phyloP scores from a whole-genome alignment of 2,329 filamentous ascomycete species.

The Onygenales sp. region DNA sequence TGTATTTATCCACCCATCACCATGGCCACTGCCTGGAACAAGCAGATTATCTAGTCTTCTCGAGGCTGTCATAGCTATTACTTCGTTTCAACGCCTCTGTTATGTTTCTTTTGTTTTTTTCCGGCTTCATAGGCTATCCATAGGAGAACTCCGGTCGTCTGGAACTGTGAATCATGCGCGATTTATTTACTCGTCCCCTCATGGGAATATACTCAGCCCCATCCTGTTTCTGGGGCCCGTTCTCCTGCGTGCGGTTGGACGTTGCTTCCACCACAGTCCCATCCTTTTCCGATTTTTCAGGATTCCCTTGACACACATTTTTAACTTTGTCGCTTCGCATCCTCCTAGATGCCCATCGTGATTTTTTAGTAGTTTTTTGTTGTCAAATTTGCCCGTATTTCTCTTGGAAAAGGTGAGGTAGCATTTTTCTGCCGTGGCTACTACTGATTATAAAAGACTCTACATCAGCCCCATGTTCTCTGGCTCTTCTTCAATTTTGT shows the following conservation, averaged over 20 bases:
- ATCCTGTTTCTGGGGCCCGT: background rate
- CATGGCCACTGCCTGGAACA: background rate
- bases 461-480: background rate
- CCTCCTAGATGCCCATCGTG: background rate
- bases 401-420: background rate
- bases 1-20: background rate
- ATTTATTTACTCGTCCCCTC: background rate
- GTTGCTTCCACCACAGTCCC: background rate
- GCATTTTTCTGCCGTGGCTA: background rate
- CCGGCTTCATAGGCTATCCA: background rate
- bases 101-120: background rate
- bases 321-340: too few species aligned
- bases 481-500: background rate
- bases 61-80: background rate
- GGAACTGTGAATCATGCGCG: background rate
- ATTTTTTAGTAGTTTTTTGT: background rate
- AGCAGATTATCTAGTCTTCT: background rate
- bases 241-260: background rate
- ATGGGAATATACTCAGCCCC: background rate
- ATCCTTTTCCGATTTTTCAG: background rate
- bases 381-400: background rate
- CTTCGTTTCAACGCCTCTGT: background rate
- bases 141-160: background rate
- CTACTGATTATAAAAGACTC: background rate
- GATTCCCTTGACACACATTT: too few species aligned